Conservation (phyloP, 2,329 filamentous ascomycete genomes). For the Hypocrella siamensis region DNA sequence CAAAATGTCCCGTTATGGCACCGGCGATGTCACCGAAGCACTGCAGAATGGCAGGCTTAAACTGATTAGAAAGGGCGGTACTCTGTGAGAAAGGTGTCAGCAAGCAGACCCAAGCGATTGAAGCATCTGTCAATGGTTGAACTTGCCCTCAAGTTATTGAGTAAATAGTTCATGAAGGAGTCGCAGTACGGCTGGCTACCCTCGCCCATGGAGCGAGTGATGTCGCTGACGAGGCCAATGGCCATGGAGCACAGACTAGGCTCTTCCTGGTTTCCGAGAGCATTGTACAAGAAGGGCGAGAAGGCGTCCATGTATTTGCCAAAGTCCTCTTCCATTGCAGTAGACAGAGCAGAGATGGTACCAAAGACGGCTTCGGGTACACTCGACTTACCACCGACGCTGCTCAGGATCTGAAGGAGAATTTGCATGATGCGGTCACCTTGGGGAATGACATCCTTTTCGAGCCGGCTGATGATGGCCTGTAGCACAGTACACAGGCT, state of each 20-base stretch:
- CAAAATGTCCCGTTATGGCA: slow-evolving; percentile 81
- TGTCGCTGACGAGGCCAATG: slow-evolving; percentile 92
- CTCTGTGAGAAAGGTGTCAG: slow-evolving; percentile 34
- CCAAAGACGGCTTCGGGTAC: slow-evolving; percentile 92
- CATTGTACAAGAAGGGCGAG: slow-evolving; percentile 81
- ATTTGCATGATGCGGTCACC: slow-evolving; percentile 90
- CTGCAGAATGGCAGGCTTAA: slow-evolving; percentile 95
- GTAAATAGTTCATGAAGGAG: slow-evolving; percentile 92
- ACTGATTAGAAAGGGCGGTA: slow-evolving; percentile 77
- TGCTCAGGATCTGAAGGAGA: slow-evolving; percentile 64
- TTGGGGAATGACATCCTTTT: slow-evolving; percentile 79
- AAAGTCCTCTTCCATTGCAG: slow-evolving; percentile 83
- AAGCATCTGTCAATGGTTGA: neutral
- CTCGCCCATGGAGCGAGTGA: slow-evolving; percentile 79
- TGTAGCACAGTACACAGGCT: slow-evolving; percentile 84
- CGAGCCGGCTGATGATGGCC: slow-evolving; percentile 79
- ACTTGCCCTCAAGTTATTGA: slow-evolving; percentile 74
- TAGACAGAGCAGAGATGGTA: slow-evolving; percentile 80
- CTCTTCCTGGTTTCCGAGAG: slow-evolving; percentile 90
- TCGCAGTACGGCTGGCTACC: slow-evolving; percentile 93
- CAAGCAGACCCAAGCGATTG: neutral
- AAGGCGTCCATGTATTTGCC: slow-evolving; percentile 97
- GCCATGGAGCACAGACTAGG: slow-evolving; percentile 90
- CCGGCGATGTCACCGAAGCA: slow-evolving; percentile 97
- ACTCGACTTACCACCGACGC: slow-evolving; percentile 69